Evolutionary conservation across 768 basidiomycete species (phyloP), one percentile per base, ranked within the genome.

Genomic region (Cantharellus anzutake): DNA sequence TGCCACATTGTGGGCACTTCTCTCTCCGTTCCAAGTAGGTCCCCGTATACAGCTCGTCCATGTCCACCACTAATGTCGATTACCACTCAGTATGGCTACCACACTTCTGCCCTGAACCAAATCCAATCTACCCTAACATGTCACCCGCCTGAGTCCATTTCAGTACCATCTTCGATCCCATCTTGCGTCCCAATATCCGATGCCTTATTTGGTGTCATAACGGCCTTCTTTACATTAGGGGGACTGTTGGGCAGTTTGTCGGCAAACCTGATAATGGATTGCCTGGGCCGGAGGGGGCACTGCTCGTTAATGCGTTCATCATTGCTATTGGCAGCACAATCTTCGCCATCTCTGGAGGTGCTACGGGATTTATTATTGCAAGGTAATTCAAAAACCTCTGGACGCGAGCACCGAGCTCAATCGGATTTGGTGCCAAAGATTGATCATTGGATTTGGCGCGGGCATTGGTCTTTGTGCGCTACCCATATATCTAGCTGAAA

Each of bases 51-150:
- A 7, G 44, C 7, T 48, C 44, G 7, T 48, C 20, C 7, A 48
- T 7, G 20, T 7, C 44, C 7, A 48, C 20, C 7, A 48, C 7
- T 48, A 48, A 48, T 48, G 44, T n/a, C n/a, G n/a, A n/a, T n/a
- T n/a, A n/a, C n/a, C n/a, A n/a, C 59, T 35, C 59, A 87, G 79
- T 89, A 88, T 72, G 92, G 91, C n/a, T 96, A 86, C 70, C 89
- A 94, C 69, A 87, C 91, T 48, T 86, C 90, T 1, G 83, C 83
- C 14, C 78, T 97, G 61, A 97, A 97, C 69, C 90, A 92, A 68
- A 82, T 93, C 35, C 82, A 88, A 67, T 78, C 77, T 3, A 80
- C 83, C 50, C 68, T 92, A 60, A 88, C 84, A 2, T 94, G 90
- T 72, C 76, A 69, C 40, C 62, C 66, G 4, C 65, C 68, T 52